A percentile compares a stretch with the other conserved stretches of the same genome.
These are phyloP conservation scores for Chaetomium olivaceum DNA, from an alignment of 2,329 filamentous ascomycete genomes.

Conservation along the genomic window DNA sequence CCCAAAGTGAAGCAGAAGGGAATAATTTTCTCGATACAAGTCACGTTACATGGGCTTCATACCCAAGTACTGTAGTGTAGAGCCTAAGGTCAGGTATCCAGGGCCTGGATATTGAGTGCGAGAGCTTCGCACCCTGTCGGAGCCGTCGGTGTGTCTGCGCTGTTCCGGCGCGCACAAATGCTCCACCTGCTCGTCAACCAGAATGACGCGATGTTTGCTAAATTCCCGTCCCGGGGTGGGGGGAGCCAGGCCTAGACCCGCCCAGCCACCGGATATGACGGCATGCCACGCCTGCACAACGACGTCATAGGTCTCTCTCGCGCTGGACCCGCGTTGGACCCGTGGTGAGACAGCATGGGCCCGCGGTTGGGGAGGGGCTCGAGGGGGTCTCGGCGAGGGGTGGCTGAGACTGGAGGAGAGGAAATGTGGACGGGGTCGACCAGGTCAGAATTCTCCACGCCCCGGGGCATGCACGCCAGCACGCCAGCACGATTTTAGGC, in stretches of 20 bases:
- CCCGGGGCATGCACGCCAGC: not conserved
- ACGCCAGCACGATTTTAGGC: not conserved
- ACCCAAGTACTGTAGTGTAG: not conserved
- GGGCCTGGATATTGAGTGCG: not conserved
- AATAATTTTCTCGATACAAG: too few species aligned
- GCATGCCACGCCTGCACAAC: conserved; percentile 24
- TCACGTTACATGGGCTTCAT: not conserved
- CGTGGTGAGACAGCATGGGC: not conserved
- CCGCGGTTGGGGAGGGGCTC: not conserved
- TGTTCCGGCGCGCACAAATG: not conserved
- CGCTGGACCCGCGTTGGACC: not conserved
- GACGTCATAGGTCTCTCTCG: conserved; percentile 24
- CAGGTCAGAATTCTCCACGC: not conserved
- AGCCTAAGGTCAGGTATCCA: not conserved
- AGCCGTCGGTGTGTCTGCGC: not conserved
- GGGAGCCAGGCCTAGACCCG: conserved; percentile 23
- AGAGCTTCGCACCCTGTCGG: not conserved
- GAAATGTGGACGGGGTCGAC: not conserved
- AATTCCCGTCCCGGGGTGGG: conserved; percentile 10
- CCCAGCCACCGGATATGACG: conserved; percentile 29
- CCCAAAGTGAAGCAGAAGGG: not conserved
- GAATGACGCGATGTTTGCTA: conserved; percentile 23
- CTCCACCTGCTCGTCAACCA: conserved; percentile 7
- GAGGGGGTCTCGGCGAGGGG: not conserved
- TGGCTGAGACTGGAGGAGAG: not conserved